phyloP scores from a whole-genome alignment of 805 yeast species.

The Ogataea corticis region DNA sequence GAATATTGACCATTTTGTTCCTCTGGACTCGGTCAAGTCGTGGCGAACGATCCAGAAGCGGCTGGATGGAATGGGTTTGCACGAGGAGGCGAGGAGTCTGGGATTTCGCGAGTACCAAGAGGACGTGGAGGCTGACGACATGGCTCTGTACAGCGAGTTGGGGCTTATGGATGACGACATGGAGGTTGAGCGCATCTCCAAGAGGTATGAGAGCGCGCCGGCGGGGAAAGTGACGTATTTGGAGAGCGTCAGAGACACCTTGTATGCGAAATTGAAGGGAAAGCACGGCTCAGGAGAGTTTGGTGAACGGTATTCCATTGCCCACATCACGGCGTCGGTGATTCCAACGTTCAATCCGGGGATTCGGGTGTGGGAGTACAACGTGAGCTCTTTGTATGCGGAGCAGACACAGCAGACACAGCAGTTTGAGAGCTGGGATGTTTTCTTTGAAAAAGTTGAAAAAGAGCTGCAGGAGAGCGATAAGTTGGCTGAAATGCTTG shows the following conservation, averaged over 20 bases:
- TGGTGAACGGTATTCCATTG: slow-evolving; percentile 65
- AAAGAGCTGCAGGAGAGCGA: slow-evolving; percentile 34
- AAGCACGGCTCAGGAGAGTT: slow-evolving; percentile 41
- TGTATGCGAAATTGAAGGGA: slow-evolving; percentile 52
- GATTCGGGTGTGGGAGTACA: slow-evolving; percentile 83
- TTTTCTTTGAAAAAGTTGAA: slow-evolving; percentile 53
- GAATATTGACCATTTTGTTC: slow-evolving; percentile 85
- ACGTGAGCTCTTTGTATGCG: slow-evolving; percentile 52
- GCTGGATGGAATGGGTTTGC: slow-evolving; percentile 20
- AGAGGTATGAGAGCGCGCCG: slow-evolving; percentile 63
- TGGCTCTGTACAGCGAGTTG: slow-evolving; percentile 19
- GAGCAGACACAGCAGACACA: neutral
- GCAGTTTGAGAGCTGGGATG: slow-evolving; percentile 54
- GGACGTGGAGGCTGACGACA: slow-evolving; percentile 24
- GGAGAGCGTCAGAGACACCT: slow-evolving; percentile 52
- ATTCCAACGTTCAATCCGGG: slow-evolving; percentile 88
- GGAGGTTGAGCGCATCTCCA: slow-evolving; percentile 19
- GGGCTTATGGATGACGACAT: slow-evolving; percentile 29
- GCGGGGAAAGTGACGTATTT: slow-evolving; percentile 64
- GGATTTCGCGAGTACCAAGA: slow-evolving; percentile 26
- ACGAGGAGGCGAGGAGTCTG: slow-evolving; percentile 18
- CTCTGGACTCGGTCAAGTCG: slow-evolving; percentile 70
- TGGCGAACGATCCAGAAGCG: slow-evolving; percentile 48
- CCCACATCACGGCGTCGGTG: slow-evolving; percentile 70
- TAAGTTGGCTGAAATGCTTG: slow-evolving; percentile 23